Evolutionary conservation across 768 basidiomycete species (phyloP).

Genomic region (Trametes cingulata): DNA sequence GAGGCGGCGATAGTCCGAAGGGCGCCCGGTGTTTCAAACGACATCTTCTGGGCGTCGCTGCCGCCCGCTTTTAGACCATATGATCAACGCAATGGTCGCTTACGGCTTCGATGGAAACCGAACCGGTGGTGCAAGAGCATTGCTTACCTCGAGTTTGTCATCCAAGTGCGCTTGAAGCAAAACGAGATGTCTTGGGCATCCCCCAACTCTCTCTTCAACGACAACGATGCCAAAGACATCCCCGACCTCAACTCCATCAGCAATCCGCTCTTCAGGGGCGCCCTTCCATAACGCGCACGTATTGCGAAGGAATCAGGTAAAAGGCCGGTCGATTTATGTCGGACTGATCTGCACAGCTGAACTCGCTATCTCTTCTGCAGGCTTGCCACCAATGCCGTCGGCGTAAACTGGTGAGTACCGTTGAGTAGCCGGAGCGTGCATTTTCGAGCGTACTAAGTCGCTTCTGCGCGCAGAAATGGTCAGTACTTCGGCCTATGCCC

Average conservation of each 20-base stretch:
- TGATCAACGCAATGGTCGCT: constrained; percentile 1
- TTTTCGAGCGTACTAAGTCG: not conserved
- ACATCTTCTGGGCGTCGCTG: not conserved
- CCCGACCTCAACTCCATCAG: constrained; percentile 2
- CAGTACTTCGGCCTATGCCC: constrained; percentile 15
- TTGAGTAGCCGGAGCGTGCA: not conserved
- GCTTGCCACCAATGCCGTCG: constrained; percentile 64
- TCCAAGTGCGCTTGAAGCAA: not conserved
- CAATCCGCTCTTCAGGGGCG: not conserved
- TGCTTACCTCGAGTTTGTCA: constrained; percentile 8
- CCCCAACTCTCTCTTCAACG: not conserved
- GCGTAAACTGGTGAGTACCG: constrained; percentile 52
- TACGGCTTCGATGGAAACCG: not conserved
- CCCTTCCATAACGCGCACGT: constrained; percentile 24
- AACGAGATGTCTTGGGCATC: not conserved
- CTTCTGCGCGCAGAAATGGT: constrained; percentile 55
- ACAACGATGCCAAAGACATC: constrained; percentile 23
- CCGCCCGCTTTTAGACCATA: not conserved
- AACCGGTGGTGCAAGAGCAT: not conserved
- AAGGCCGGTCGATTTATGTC: not conserved
- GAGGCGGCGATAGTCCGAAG: no score
- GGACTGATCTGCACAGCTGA: not conserved
- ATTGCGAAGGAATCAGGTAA: constrained; percentile 36
- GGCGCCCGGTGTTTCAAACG: not conserved
- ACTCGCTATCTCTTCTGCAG: constrained; percentile 17